phyloP scores from a whole-genome alignment of 148 eudicot genomes.

The Amaranthus cruentus region DNA sequence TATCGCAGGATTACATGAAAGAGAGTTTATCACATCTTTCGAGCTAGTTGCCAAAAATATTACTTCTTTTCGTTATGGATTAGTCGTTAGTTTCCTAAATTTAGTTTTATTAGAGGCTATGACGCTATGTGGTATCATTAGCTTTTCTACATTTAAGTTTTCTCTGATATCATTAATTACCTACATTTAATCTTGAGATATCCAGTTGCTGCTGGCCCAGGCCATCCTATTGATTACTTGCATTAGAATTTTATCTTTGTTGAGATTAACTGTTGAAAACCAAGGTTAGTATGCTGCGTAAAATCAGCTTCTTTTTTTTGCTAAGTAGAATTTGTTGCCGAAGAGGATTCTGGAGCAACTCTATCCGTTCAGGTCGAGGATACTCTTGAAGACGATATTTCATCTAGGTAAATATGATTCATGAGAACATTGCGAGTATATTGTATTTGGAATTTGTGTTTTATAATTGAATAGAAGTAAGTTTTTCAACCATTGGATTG shows the following conservation, averaged over 20 bases:
- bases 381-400: constrained; percentile 68
- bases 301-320: background rate
- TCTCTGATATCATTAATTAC: too few relatives aligned
- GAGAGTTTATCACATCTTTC: too few relatives aligned
- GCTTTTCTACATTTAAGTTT: too few relatives aligned
- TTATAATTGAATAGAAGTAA: background rate
- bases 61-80: too few relatives aligned
- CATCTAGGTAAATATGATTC: constrained; percentile 61
- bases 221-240: background rate
- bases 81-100: too few relatives aligned
- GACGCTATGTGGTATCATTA: too few relatives aligned
- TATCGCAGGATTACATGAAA: too few relatives aligned
- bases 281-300: background rate
- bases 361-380: constrained; percentile 53
- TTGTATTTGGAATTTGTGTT: background rate
- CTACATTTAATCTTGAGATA: too few relatives aligned
- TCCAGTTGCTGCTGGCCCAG: background rate
- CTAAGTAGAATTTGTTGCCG: constrained; percentile 49
- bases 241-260: background rate
- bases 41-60: too few relatives aligned
- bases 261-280: background rate
- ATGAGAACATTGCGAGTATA: background rate
- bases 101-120: too few relatives aligned
- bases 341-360: constrained; percentile 67
- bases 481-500: background rate